Evolutionary conservation across 2,329 filamentous ascomycete genomes (phyloP).

Genomic region (Nemania sp.): DNA sequence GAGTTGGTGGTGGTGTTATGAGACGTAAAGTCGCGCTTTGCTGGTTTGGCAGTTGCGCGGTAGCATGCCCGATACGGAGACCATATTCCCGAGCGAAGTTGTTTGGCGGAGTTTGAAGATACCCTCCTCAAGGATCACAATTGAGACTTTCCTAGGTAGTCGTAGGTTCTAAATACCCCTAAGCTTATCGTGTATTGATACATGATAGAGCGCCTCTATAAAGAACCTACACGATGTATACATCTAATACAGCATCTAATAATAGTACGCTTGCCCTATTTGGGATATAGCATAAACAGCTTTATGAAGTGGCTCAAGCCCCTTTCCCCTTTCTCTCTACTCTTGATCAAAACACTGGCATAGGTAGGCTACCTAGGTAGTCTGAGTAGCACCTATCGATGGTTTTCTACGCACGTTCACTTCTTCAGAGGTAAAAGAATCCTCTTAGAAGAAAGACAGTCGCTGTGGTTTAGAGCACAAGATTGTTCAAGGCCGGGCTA

Average conservation of each 20-base stretch:
- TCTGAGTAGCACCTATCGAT: no score
- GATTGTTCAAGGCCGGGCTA: neutral
- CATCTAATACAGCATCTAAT: neutral
- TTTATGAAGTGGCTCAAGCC: slow-evolving; percentile 1
- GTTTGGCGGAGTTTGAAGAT: slow-evolving; percentile 35
- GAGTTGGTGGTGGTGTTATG: neutral
- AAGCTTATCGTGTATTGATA: slow-evolving; percentile 26
- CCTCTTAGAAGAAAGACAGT: neutral
- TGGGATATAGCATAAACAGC: neutral
- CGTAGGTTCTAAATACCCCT: slow-evolving; percentile 16
- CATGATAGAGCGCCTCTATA: slow-evolving; percentile 1
- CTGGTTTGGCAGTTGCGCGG: neutral
- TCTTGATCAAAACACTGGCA: no score
- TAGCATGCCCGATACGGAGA: slow-evolving; percentile 15
- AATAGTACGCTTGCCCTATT: slow-evolving; percentile 17
- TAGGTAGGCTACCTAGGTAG: no score
- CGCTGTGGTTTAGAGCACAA: neutral
- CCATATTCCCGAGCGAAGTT: slow-evolving; percentile 32
- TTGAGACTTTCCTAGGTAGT: slow-evolving; percentile 16
- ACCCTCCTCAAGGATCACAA: slow-evolving; percentile 34
- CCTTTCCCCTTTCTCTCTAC: neutral
- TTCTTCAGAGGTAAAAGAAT: slow-evolving; percentile 8
- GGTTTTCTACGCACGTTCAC: neutral
- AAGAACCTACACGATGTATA: neutral
- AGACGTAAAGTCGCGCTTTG: neutral